Percentiles rank a stretch among this genome's conserved stretches.
Conservation (phyloP, 2,329 filamentous ascomycete genomes). For the Orbilia quercus region DNA sequence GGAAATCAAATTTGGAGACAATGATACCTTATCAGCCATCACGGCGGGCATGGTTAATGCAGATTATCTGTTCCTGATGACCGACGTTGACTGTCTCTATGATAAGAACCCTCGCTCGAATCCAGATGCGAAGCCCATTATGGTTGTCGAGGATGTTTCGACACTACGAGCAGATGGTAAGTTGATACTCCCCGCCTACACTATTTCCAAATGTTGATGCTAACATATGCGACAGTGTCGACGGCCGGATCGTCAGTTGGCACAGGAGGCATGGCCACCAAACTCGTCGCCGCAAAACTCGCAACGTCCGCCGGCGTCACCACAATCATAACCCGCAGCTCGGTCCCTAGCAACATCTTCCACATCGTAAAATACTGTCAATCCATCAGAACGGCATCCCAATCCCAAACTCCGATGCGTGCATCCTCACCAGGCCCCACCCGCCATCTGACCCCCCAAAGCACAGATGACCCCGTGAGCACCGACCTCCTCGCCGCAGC, state of each 20-base stretch:
- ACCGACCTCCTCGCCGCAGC: constrained; percentile 43
- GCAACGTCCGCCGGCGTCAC: constrained; percentile 95
- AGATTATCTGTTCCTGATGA: constrained; percentile 97
- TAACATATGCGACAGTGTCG: constrained; percentile 71
- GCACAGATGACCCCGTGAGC: constrained; percentile 42
- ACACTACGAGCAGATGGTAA: constrained; percentile 81
- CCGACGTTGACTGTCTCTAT: constrained; percentile 96
- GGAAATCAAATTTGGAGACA: constrained; percentile 99
- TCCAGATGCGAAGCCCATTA: constrained; percentile 86
- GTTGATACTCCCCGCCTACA: constrained; percentile 55
- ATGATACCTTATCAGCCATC: constrained; percentile 95
- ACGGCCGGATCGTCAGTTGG: constrained; percentile 87
- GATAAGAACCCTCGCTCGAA: constrained; percentile 91
- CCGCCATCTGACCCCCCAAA: constrained; percentile 86
- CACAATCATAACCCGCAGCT: constrained; percentile 92
- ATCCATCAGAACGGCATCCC: constrained; percentile 66
- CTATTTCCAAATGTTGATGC: background rate
- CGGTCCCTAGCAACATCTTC: constrained; percentile 90
- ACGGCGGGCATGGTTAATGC: constrained; percentile 97
- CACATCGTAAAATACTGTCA: constrained; percentile 87
- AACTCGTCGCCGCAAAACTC: constrained; percentile 90
- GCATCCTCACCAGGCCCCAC: constrained; percentile 66
- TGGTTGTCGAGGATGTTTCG: constrained; percentile 89
- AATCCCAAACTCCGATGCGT: constrained; percentile 52
- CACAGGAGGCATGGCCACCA: constrained; percentile 97